A percentile compares a stretch with the other conserved stretches of the same genome.
Evolutionary conservation across 2,329 filamentous ascomycete species (phyloP).

Genomic region (Colletotrichum nymphaeae): DNA sequence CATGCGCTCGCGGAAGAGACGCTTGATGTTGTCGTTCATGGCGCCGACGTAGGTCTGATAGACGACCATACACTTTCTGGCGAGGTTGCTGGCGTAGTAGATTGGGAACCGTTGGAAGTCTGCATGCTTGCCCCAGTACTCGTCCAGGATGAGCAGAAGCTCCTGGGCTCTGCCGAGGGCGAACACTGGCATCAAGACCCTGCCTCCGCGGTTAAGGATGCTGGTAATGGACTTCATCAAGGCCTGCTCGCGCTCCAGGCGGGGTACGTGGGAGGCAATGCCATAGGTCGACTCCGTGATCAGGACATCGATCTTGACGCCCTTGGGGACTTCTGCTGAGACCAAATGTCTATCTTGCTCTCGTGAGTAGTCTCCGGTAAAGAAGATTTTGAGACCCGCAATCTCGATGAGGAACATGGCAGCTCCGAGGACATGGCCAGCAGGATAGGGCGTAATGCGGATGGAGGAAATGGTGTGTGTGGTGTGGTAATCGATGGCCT

Average conservation of each 20-base stretch:
- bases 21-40: constrained; percentile 99
- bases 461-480: constrained; percentile 98
- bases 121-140: constrained; percentile 92
- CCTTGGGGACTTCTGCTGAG: constrained; percentile 88
- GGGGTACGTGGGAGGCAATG: constrained; percentile 91
- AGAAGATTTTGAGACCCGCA: constrained; percentile 94
- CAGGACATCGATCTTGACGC: constrained; percentile 92
- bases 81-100: constrained; percentile 96
- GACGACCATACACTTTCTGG: constrained; percentile 96
- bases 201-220: constrained; percentile 89
- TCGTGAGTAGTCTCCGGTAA: constrained; percentile 96
- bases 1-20: constrained; percentile 92
- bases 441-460: constrained; percentile 95
- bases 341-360: constrained; percentile 97
- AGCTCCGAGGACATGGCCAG: constrained; percentile 96
- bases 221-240: constrained; percentile 96
- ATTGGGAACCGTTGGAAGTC: constrained; percentile 94
- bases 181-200: constrained; percentile 95
- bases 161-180: constrained; percentile 95
- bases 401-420: constrained; percentile 99
- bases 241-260: constrained; percentile 89
- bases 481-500: constrained; percentile 98
- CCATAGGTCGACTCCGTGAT: constrained; percentile 99
- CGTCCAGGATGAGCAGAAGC: constrained; percentile 91
- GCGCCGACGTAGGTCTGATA: constrained; percentile 98